phyloP scores from a whole-genome alignment of 352 stramenopile genomes.

The Phytophthora idaei region DNA sequence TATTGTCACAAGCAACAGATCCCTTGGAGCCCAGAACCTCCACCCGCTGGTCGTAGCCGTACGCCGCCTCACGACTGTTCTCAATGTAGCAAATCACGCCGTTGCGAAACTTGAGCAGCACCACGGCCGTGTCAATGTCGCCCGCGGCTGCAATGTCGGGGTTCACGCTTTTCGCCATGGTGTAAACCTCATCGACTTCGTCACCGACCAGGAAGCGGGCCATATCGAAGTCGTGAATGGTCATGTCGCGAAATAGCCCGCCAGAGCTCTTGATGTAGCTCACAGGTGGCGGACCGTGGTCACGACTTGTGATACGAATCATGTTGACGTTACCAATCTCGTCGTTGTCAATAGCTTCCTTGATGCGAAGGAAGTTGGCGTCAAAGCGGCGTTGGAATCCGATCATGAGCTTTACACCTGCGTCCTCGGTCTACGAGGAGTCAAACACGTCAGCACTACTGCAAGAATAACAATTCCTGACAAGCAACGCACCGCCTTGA shows the following conservation, averaged over 20 bases:
- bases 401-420: slow-evolving; percentile 95
- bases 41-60: slow-evolving; percentile 95
- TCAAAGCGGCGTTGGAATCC: slow-evolving; percentile 94
- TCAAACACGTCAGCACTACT: background rate
- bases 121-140: slow-evolving; percentile 91
- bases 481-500: slow-evolving; percentile 46
- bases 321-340: slow-evolving; percentile 92
- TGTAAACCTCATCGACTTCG: slow-evolving; percentile 76
- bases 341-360: slow-evolving; percentile 75
- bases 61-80: slow-evolving; percentile 93
- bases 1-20: slow-evolving; percentile 92
- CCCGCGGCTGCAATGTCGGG: slow-evolving; percentile 74
- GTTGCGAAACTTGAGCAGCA: slow-evolving; percentile 92
- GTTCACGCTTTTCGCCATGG: slow-evolving; percentile 63
- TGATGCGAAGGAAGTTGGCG: slow-evolving; percentile 93
- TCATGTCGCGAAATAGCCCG: slow-evolving; percentile 96
- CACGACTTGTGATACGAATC: slow-evolving; percentile 74
- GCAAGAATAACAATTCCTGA: background rate
- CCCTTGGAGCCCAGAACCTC: slow-evolving; percentile 93
- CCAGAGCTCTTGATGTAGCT: slow-evolving; percentile 73
- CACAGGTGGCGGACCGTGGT: slow-evolving; percentile 49
- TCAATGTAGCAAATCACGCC: slow-evolving; percentile 94
- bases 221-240: slow-evolving; percentile 97
- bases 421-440: slow-evolving; percentile 31
- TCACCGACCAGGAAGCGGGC: slow-evolving; percentile 90